phyloP scores from a whole-genome alignment of 768 basidiomycete genomes.

The Russula sp. region DNA sequence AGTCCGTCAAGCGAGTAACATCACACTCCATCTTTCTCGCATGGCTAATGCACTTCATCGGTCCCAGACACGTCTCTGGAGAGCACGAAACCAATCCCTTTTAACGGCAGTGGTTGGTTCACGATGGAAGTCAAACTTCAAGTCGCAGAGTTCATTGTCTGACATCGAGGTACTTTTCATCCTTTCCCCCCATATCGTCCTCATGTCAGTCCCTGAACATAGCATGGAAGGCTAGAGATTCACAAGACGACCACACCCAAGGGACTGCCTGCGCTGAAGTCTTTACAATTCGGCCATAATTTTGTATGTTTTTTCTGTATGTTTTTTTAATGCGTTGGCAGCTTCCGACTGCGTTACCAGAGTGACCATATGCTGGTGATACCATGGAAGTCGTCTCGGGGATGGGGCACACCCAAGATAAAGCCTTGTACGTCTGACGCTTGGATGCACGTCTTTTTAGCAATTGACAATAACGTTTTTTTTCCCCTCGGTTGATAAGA shows the following conservation, averaged over 20 bases:
- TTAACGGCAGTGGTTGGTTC: not conserved
- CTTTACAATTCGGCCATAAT: constrained; percentile 28
- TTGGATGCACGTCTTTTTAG: not conserved
- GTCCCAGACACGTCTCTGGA: constrained; percentile 8
- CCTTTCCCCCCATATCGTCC: not conserved
- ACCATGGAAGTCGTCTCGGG: constrained; percentile 41
- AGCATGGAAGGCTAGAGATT: constrained; percentile 22
- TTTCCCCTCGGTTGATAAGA: constrained; percentile 34
- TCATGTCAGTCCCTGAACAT: constrained; percentile 1
- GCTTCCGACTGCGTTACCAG: constrained; percentile 10
- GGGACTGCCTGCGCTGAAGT: constrained; percentile 21
- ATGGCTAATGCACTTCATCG: constrained; percentile 25
- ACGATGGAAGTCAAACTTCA: constrained; percentile 20
- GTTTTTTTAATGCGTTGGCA: not conserved
- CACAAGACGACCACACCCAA: constrained; percentile 17
- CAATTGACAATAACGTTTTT: not conserved
- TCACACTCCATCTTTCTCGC: not conserved
- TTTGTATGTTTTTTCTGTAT: constrained; percentile 16
- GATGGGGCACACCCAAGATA: constrained; percentile 48
- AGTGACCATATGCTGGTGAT: constrained; percentile 44
- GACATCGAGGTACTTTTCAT: constrained; percentile 21
- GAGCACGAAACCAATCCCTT: not conserved
- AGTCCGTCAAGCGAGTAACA: not conserved
- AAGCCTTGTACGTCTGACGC: constrained; percentile 40
- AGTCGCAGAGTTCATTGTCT: constrained; percentile 5